phyloP scores from a whole-genome alignment of 176 grass and related monocot species.

The Triticum monococcum region DNA sequence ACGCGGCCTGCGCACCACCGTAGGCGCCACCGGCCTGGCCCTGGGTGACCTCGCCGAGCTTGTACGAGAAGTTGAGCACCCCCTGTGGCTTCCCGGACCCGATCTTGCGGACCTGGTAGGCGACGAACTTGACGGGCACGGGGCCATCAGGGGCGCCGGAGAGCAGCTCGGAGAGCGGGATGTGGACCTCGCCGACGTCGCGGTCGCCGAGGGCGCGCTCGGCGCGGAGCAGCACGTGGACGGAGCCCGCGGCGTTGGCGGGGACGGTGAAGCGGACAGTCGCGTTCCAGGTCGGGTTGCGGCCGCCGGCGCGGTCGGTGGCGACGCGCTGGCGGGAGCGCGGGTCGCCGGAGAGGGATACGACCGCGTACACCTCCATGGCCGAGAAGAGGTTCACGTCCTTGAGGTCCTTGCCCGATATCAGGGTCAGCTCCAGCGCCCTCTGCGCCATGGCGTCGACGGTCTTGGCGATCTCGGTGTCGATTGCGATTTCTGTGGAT shows the following conservation, averaged over 20 bases:
- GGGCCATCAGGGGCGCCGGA: conserved; percentile 32
- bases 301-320: conserved; percentile 55
- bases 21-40: background rate
- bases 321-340: conserved; percentile 42
- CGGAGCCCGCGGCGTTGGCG: background rate
- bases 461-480: background rate
- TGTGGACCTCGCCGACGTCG: conserved; percentile 74
- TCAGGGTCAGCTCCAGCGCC: conserved; percentile 66
- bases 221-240: conserved; percentile 65
- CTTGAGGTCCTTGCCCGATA: conserved; percentile 83
- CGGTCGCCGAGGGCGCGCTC: conserved; percentile 71
- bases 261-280: conserved; percentile 51
- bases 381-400: conserved; percentile 69
- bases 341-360: conserved; percentile 61
- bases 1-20: background rate
- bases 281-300: conserved; percentile 74
- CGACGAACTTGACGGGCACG: conserved; percentile 49
- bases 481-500: background rate
- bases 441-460: conserved; percentile 48
- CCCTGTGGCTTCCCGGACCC: conserved; percentile 71
- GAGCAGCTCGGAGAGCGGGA: conserved; percentile 75
- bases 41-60: conserved; percentile 49
- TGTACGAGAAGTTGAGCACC: conserved; percentile 80
- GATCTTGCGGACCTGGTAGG: conserved; percentile 68
- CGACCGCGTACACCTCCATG: conserved; percentile 81